Base-by-base conservation (phyloP, 1,284 basidiomycete species). In the Sporisorium sorghi region DNA sequence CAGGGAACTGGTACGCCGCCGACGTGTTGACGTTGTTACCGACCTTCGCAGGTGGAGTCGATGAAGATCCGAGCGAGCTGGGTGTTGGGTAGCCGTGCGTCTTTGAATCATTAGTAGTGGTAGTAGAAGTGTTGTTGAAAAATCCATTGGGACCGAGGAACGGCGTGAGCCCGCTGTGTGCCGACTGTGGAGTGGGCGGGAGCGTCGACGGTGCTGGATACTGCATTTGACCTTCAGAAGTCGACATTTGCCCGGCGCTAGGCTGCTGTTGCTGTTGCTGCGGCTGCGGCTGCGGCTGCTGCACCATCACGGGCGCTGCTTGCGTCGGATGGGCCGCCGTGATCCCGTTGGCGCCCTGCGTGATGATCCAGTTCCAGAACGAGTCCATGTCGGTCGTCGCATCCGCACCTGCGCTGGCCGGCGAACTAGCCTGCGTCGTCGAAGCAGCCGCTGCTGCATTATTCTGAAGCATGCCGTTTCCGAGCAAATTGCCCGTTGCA, bases 351-450 rank as follows among this genome's bases (percentile, higher is more conserved):
- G 71, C 71, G 39, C 77, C 78, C 48, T 80, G 78, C 10, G 62
- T 71, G 24, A 80, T 70, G 56, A 80, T 69, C 78, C 78, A 80
- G 59, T 74, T 78, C 77, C 77, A 80, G 59, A 80, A 80, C 24
- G 70, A 73, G 40, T 80, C 78, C 66, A 80, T 67, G 26, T 62
- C 58, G 14, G 67, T 69, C 15, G 60, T 14, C n/a, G 56, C 33
- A 12, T 73, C 50, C 15, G 57, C 47, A 12, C 47, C 47, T 5
- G 55, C 51, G 33, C 49, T 52, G 17, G 62, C 46, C 3, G 62
- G 62, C 1, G 62, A 61, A 37, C 39, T 54, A 2, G 61, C 46
- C 46, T 65, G 62, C 11, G 68, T 58, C 21, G 50, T 43, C 19
- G 44, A 64, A 19, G 37, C 32, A 39, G 51, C 61, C 26, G 52